Percentiles rank a stretch among this genome's conserved stretches.
These are phyloP conservation scores for Vitellaria paradoxa DNA, from an alignment of 179 eudicot genomes.

Conservation along the genomic window DNA sequence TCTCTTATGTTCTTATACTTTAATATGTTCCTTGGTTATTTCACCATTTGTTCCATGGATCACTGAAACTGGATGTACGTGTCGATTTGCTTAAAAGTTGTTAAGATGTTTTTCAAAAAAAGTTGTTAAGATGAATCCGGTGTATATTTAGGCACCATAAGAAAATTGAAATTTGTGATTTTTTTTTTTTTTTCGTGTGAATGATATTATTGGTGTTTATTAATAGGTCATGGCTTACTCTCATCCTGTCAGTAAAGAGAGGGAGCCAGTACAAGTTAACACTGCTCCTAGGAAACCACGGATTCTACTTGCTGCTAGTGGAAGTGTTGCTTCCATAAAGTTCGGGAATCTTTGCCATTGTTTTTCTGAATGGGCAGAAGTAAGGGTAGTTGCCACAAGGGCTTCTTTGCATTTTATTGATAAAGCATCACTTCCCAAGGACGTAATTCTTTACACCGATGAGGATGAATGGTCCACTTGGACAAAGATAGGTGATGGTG, in stretches of 20 bases:
- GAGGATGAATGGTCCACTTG: slow-evolving; percentile 94
- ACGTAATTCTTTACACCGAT: slow-evolving; percentile 72
- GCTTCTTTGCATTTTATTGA: slow-evolving; percentile 84
- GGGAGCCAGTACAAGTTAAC: slow-evolving; percentile 30
- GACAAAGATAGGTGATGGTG: slow-evolving; percentile 81
- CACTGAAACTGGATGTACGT: too few species aligned
- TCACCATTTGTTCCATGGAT: too few species aligned
- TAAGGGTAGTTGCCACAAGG: slow-evolving; percentile 74
- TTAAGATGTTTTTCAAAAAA: too few species aligned
- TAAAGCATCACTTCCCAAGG: slow-evolving; percentile 59
- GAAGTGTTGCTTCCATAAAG: slow-evolving; percentile 96
- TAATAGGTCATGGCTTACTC: slow-evolving; percentile 38
- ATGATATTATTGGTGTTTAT: not conserved
- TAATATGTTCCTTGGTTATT: too few species aligned
- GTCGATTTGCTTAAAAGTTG: too few species aligned
- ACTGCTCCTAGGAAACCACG: slow-evolving; percentile 57
- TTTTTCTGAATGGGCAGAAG: slow-evolving; percentile 97
- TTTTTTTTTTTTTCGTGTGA: not conserved
- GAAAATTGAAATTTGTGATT: too few species aligned
- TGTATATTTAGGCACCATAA: too few species aligned
- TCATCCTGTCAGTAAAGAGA: slow-evolving; percentile 25
- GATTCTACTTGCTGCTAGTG: slow-evolving; percentile 93
- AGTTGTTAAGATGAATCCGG: too few species aligned
- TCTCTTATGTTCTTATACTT: too few species aligned
- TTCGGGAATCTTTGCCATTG: slow-evolving; percentile 84